A percentile compares a stretch with the other conserved stretches of the same genome.
Evolutionary conservation across 2,329 filamentous ascomycete species (phyloP).

Genomic region (Coniochaeta sp.): DNA sequence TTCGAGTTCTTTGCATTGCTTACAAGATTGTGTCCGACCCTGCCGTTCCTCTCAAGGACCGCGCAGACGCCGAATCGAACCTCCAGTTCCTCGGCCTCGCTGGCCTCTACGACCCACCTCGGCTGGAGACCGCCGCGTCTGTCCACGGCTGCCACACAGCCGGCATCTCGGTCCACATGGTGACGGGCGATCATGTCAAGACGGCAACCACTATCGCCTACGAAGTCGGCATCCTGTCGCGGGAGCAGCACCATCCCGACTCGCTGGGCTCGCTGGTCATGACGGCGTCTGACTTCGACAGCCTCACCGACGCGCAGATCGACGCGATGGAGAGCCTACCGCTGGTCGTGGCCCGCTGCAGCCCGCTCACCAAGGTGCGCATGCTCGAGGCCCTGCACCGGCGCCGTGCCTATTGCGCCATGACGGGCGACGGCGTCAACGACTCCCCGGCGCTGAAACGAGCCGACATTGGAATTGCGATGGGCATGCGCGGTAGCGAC

Average conservation of each 20-base stretch:
- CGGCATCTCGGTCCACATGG: constrained; percentile 61
- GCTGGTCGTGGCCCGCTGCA: constrained; percentile 62
- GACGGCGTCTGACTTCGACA: constrained; percentile 56
- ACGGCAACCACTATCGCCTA: constrained; percentile 59
- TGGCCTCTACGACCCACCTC: constrained; percentile 66
- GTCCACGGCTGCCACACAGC: constrained; percentile 51
- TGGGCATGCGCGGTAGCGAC: constrained; percentile 64
- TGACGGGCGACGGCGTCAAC: constrained; percentile 72
- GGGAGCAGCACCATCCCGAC: neutral
- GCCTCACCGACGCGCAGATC: constrained; percentile 52
- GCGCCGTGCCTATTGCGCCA: constrained; percentile 60
- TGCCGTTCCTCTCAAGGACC: constrained; percentile 21
- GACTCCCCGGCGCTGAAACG: constrained; percentile 66
- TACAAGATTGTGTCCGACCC: constrained; percentile 29
- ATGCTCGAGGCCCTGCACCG: constrained; percentile 69
- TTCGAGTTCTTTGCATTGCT: constrained; percentile 60
- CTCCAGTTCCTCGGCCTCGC: constrained; percentile 62
- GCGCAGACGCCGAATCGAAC: constrained; percentile 45
- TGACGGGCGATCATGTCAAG: constrained; percentile 62
- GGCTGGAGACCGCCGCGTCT: constrained; percentile 55
- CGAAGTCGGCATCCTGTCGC: constrained; percentile 52
- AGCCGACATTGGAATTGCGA: constrained; percentile 69
- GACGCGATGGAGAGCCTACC: constrained; percentile 54
- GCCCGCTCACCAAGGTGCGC: constrained; percentile 64
- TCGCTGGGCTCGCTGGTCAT: constrained; percentile 43